A percentile compares a stretch with the other conserved stretches of the same genome.
phyloP scores from a whole-genome alignment of 192 early-diverging fungal genomes.

The Coemansia sp. region DNA sequence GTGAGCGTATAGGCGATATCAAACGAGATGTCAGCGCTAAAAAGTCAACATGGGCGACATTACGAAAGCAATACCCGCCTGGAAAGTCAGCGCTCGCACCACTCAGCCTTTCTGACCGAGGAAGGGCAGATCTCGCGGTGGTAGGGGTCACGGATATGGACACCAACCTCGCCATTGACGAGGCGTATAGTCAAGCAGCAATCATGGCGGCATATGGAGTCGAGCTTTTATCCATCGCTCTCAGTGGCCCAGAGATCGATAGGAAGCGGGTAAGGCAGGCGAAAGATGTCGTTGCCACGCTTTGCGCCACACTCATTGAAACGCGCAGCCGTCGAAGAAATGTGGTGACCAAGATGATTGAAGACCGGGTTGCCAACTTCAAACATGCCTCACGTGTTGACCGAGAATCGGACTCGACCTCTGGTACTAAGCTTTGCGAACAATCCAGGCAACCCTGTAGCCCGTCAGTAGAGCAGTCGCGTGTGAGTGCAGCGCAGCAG shows the following conservation, averaged over 20 bases:
- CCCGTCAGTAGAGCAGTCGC: background rate
- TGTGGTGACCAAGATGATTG: background rate
- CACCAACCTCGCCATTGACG: background rate
- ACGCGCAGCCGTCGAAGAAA: background rate
- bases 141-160: background rate
- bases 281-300: background rate
- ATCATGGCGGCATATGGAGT: background rate
- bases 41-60: slow-evolving; percentile 1
- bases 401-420: background rate
- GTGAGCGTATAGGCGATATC: background rate
- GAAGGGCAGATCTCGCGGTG: background rate
- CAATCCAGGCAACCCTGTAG: background rate
- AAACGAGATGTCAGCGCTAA: background rate
- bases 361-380: background rate
- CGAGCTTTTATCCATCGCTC: background rate
- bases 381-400: background rate
- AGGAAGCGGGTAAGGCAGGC: background rate
- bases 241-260: background rate
- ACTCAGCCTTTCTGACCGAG: background rate
- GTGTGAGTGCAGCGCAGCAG: background rate
- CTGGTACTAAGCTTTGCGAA: background rate
- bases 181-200: slow-evolving; percentile 1
- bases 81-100: background rate
- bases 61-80: background rate
- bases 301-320: background rate